Evolutionary conservation across 768 basidiomycete species (phyloP), one percentile per base, ranked within the genome.

Genomic region (Scleroderma citrinum): DNA sequence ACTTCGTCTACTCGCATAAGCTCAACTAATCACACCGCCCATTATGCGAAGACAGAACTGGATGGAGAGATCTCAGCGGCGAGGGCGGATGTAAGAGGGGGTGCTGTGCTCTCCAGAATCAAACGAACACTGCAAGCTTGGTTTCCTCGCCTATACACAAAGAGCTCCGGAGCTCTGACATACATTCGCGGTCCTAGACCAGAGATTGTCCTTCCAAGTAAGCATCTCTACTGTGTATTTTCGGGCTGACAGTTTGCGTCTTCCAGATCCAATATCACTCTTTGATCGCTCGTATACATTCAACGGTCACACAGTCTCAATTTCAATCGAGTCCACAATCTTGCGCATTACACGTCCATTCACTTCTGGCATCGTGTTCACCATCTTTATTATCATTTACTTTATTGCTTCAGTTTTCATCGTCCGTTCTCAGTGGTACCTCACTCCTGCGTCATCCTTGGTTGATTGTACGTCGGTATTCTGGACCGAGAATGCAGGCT

Each of bases 341-440:
- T 63, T 81, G 35, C 73, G 73, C 30, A 40, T 70, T 47, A 86
- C 84, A 17, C 74, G 72, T 37, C 72, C 66, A 3, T 64, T 85
- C 47, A 76, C 78, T 6, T 67, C 67, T 20, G 69, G 74, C 14
- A 80, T 76, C 73, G 58, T 87, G 11, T 71, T 88, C 51, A 54
- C 75, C 32, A 32, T 83, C 47, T 70, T 88, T 14, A 75, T 60
- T 23, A 71, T 69, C 21, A 81, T 70, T 3, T 92, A 87, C 63
- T 82, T 92, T 53, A 72, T 89, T 44, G 77, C 75, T 26, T 72
- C 92, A 21, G 76, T 85, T 0, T 89, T 92, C 68, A 77, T 91
- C 53, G 68, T 80, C 11, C 76, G 86, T 16, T 75, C 82, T 8
- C 84, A 89, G 53, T 89, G 79, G 47, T 92, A 83, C 65, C 68